Evolutionary conservation across 176 grass and related monocot species (phyloP), one percentile per base, ranked within the genome.

Genomic region (Eragrostis curvula): DNA sequence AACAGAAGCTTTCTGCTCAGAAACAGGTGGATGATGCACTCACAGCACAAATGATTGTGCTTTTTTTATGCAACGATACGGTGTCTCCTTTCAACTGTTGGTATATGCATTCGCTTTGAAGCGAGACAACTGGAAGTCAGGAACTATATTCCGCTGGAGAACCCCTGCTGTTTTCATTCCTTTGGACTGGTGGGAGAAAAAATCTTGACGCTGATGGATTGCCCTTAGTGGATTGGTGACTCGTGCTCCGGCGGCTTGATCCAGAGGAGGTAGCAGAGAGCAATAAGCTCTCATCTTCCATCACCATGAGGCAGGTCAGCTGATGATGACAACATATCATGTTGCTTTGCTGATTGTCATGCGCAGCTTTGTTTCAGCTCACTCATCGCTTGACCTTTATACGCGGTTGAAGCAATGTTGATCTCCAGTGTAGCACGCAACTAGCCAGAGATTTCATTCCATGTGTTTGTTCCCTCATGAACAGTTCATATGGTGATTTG

Each of bases 1-100:
- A 82, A 39, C 83, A 63, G 10, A 82, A 69, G 68, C 79, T 90
- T 79, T 83, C 61, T 44, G 59, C 66, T 63, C 13, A 68, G 49
- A 51, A 61, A 50, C 66, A 82, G 77, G 79, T 88, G 82, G 86
- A 44, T 88, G 73, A 74, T 83, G 74, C 86, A 79, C 79, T 92
- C 66, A 85, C 74, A 28, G 27, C 59, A 13, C 67, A 74, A 68
- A 86, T 90, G 74, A 78, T 77, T 76, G 12, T 57, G 42, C 66
- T 53, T 85, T 65, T 81, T 80, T 25, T 84, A 63, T 65, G 28
- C 82, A 85, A 63, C 30, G 52, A 47, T 76, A 43, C 41, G 81
- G 41, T 60, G n/a, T 27, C 61, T 65, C 0, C 40, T 79, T 70
- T 75, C 13, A 67, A 45, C 56, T 81, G 62, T 55, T 32, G 58